Conservation (phyloP, 768 basidiomycete species). For the Gloeophyllum trabeum region DNA sequence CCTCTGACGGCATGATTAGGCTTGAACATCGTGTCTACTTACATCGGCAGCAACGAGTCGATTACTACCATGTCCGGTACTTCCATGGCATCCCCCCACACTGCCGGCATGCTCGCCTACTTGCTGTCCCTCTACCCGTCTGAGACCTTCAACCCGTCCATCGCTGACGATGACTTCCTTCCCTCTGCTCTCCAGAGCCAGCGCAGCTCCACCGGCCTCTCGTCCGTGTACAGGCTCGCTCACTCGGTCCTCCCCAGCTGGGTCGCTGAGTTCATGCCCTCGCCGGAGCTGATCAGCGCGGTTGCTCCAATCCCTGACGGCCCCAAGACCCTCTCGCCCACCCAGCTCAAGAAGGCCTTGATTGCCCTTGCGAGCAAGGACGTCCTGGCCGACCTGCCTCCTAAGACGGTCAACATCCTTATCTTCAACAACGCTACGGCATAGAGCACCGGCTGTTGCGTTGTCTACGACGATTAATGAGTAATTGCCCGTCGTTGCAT, state of each 20-base stretch:
- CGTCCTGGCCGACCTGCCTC: conserved; percentile 33
- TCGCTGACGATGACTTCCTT: conserved; percentile 25
- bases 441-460: neutral
- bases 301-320: conserved; percentile 30
- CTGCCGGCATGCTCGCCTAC: conserved; percentile 85
- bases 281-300: conserved; percentile 33
- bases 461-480: neutral
- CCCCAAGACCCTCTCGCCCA: conserved; percentile 42
- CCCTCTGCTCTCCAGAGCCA: conserved; percentile 21
- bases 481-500: too few species aligned
- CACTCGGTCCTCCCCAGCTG: conserved; percentile 47
- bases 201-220: conserved; percentile 24
- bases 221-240: conserved; percentile 40
- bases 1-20: conserved; percentile 20
- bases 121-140: conserved; percentile 82
- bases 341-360: conserved; percentile 69
- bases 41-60: conserved; percentile 50
- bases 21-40: conserved; percentile 85
- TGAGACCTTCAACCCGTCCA: conserved; percentile 40
- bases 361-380: conserved; percentile 43
- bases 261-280: conserved; percentile 46
- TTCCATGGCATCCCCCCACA: conserved; percentile 93
- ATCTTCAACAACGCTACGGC: conserved; percentile 73
- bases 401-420: conserved; percentile 55
- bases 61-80: conserved; percentile 78